A percentile compares a stretch with the other conserved stretches of the same genome.
phyloP scores from a whole-genome alignment of 2,329 filamentous ascomycete species.

The Colletotrichum eleusines region DNA sequence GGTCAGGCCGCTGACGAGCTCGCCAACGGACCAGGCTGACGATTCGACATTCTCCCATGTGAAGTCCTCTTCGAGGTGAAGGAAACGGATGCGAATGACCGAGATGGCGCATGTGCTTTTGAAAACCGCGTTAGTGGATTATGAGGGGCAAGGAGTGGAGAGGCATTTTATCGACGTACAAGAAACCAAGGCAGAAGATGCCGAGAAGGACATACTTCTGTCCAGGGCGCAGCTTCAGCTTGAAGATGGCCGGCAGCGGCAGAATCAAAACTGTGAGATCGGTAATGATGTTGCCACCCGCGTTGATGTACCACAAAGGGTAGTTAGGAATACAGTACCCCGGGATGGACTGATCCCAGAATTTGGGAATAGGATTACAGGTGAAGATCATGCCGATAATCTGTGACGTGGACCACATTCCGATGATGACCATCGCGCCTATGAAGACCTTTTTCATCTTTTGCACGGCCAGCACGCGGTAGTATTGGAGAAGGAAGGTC shows the following conservation, averaged over 20 bases:
- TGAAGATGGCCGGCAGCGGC: conserved; percentile 41
- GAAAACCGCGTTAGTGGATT: background rate
- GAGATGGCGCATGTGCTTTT: conserved; percentile 45
- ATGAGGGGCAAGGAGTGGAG: background rate
- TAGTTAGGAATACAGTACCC: conserved; percentile 45
- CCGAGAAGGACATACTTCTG: conserved; percentile 45
- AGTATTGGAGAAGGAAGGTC: conserved; percentile 54
- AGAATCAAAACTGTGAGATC: conserved; percentile 42
- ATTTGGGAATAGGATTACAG: conserved; percentile 46
- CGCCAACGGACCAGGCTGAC: conserved; percentile 45
- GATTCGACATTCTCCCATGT: conserved; percentile 46
- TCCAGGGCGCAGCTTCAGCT: conserved; percentile 32
- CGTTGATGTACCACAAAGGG: conserved; percentile 46
- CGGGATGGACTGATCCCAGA: conserved; percentile 46
- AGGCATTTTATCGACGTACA: conserved; percentile 28
- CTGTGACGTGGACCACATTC: conserved; percentile 47
- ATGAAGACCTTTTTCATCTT: conserved; percentile 47
- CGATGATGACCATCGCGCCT: conserved; percentile 45
- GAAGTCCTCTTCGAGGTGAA: conserved; percentile 41
- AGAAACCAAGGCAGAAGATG: conserved; percentile 45
- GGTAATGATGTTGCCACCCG: conserved; percentile 43
- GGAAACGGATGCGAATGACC: conserved; percentile 45
- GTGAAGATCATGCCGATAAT: conserved; percentile 46
- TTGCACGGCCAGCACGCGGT: conserved; percentile 50
- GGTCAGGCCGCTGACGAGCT: conserved; percentile 43